Base-by-base conservation (phyloP, 176 grass and related monocot genomes). In the Aegilops sharonensis region DNA sequence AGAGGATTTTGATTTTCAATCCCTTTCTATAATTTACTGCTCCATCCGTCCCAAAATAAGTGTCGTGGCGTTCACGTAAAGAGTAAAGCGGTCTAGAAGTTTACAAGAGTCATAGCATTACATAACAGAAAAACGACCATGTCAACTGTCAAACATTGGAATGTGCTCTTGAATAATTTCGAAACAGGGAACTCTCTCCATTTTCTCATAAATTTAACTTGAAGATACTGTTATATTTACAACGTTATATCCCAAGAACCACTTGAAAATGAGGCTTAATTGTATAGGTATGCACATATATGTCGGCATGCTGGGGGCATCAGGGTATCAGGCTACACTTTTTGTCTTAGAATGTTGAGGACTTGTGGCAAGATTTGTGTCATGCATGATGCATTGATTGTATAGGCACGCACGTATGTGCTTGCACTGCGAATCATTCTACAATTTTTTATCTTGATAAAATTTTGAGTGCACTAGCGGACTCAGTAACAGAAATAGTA, bases 381-480 rank as follows among this genome's bases (percentile, higher is more conserved):
- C 83, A 85, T 72, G 29, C 57, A 84, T 74, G 45, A 85, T 65
- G 21, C 31, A 78, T 62, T 60, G 68, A 86, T 52, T 81, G 68
- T 75, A 48, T 27, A 20, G 18, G 29, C 39, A 73, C 9, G 7
- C 20, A 81, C 29, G 81, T 36, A n/a, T 36, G 50, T 62, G 64
- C 35, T 48, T 25, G 40, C 34, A 34, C 47, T 77, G 47, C 21
- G 63, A 77, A 78, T 72, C 21, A 72, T 57, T 25, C 9, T 72
- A 56, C 30, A 29, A 18, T 13, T 2, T 88, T 70, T 50, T 20
- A 71, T 52, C 81, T 65, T 68, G 45, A 68, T 69, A 43, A 64
- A 14, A 4, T 60, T 85, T 85, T 43, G 14, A 47, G 21, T 54
- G 39, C 78, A 82, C 31, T 14, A 64, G 78, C 3, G 0, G 25